Evolutionary conservation across 2,329 filamentous ascomycete species (phyloP).

Genomic region (Drechslerella coelobrocha): DNA sequence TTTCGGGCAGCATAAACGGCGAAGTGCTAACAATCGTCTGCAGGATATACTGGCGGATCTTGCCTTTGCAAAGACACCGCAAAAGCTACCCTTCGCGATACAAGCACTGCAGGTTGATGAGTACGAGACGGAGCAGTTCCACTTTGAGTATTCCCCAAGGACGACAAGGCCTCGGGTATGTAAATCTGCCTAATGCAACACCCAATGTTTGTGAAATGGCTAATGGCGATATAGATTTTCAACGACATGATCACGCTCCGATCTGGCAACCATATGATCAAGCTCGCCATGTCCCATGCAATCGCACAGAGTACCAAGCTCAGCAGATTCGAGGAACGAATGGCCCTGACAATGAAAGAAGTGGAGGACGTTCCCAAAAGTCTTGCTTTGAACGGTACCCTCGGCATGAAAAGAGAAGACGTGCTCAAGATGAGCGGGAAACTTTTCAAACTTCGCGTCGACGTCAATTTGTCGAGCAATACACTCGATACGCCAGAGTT

Average conservation of each 20-base stretch:
- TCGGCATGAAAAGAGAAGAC: conserved; percentile 89
- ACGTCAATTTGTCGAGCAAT: conserved; percentile 87
- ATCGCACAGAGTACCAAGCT: conserved; percentile 97
- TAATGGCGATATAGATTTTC: conserved; percentile 62
- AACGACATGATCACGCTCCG: conserved; percentile 99
- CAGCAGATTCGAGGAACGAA: conserved; percentile 92
- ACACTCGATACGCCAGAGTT: conserved; percentile 96
- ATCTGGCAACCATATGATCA: conserved; percentile 98
- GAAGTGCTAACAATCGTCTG: conserved; percentile 19
- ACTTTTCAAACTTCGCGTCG: conserved; percentile 90
- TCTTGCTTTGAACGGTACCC: conserved; percentile 83
- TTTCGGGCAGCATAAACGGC: background rate
- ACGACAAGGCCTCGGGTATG: conserved; percentile 81
- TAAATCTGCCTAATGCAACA: background rate
- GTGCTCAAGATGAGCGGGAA: conserved; percentile 90
- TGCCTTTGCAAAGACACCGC: conserved; percentile 79
- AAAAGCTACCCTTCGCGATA: conserved; percentile 72
- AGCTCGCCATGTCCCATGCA: conserved; percentile 94
- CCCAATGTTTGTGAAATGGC: background rate
- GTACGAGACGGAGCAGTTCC: conserved; percentile 97
- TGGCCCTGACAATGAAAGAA: conserved; percentile 91
- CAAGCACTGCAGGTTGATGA: conserved; percentile 84
- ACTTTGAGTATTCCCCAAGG: conserved; percentile 92
- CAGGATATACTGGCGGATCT: conserved; percentile 87
- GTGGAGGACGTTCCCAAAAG: conserved; percentile 91